These are phyloP conservation scores for Plasmodium knowlesi DNA, from an alignment of 169 alveolate genomes.

Conservation along the genomic window DNA sequence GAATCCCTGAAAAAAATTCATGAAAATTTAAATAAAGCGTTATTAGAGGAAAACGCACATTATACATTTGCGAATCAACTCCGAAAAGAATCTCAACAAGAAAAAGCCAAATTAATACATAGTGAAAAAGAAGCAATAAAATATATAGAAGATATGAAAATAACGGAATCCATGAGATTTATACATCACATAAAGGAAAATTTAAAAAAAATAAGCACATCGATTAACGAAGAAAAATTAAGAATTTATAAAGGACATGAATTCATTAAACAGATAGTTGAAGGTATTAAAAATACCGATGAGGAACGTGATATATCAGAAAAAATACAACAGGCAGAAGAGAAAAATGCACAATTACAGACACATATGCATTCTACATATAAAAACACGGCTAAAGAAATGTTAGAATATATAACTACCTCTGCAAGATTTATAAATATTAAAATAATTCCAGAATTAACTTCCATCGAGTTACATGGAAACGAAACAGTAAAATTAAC, in stretches of 20 bases:
- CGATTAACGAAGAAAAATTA: not conserved
- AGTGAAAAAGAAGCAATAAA: not conserved
- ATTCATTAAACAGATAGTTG: not conserved
- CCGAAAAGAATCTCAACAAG: not conserved
- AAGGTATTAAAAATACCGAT: not conserved
- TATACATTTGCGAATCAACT: not conserved
- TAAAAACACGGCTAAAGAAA: not conserved
- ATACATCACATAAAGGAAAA: not conserved
- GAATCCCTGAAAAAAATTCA: not conserved
- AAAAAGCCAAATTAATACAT: not conserved
- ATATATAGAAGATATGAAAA: not conserved
- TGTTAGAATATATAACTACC: not conserved
- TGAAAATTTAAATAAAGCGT: not conserved
- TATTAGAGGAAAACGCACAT: not conserved
- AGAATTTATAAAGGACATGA: not conserved
- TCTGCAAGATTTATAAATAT: not conserved
- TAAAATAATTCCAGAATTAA: not conserved
- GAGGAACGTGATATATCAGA: not conserved
- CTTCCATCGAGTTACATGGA: not conserved
- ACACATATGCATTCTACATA: not conserved
- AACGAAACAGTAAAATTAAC: not conserved
- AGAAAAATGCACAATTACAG: not conserved
- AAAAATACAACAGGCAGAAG: not conserved
- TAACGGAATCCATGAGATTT: slow-evolving; percentile 3
- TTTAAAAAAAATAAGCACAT: not conserved